Evolutionary conservation across 768 basidiomycete genomes (phyloP).

Genomic region (Phaeolepiota aurea): DNA sequence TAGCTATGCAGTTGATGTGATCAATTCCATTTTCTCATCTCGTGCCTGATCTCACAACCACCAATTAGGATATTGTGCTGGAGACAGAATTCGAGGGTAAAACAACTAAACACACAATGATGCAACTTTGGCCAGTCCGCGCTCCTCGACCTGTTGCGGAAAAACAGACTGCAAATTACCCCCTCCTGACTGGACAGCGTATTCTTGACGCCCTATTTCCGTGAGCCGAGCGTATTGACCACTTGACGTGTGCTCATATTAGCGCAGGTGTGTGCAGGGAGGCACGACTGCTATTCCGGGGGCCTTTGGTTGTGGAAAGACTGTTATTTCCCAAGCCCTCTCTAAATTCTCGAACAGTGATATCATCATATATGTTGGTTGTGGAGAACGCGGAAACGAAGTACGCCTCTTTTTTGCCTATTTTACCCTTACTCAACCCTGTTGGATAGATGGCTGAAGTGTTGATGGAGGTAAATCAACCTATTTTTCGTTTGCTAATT

Average conservation of each 20-base stretch:
- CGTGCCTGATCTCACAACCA: neutral
- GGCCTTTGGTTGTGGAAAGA: slow-evolving; percentile 98
- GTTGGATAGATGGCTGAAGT: slow-evolving; percentile 83
- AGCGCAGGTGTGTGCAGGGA: slow-evolving; percentile 81
- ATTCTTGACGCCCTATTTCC: slow-evolving; percentile 97
- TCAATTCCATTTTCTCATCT: slow-evolving; percentile 14
- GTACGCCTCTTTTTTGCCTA: slow-evolving; percentile 23
- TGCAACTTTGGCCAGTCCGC: slow-evolving; percentile 99
- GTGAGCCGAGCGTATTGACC: slow-evolving; percentile 30
- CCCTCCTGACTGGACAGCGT: slow-evolving; percentile 92
- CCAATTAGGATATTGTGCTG: slow-evolving; percentile 75
- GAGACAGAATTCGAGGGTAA: slow-evolving; percentile 98
- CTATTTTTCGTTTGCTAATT: slow-evolving; percentile 4
- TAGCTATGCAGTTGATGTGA: slow-evolving; percentile 83
- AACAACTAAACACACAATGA: slow-evolving; percentile 86
- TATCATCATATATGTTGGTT: slow-evolving; percentile 98
- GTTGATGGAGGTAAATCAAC: slow-evolving; percentile 75
- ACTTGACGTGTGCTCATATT: neutral
- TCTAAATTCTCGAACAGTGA: slow-evolving; percentile 99
- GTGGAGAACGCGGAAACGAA: slow-evolving; percentile 98
- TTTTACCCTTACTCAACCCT: slow-evolving; percentile 4
- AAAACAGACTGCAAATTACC: slow-evolving; percentile 88
- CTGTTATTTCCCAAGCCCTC: slow-evolving; percentile 95
- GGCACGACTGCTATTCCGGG: slow-evolving; percentile 97
- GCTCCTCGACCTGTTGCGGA: slow-evolving; percentile 94